These are phyloP conservation scores for Debaryomyces sp. DNA, from an alignment of 1,139 yeast genomes.

Conservation along the genomic window DNA sequence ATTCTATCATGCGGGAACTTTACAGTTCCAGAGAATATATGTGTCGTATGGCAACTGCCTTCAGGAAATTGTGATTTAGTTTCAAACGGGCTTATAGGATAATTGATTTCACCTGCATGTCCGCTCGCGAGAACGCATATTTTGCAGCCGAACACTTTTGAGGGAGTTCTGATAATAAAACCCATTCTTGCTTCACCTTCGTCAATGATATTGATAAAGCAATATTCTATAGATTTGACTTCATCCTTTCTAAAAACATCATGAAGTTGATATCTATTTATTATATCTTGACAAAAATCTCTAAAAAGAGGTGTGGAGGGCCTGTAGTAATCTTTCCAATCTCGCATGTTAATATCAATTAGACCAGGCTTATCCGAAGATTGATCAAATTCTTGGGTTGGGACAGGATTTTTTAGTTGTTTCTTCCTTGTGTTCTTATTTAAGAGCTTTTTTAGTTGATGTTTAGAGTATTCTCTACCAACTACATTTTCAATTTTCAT, in stretches of 20 bases:
- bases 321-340: conserved; percentile 49
- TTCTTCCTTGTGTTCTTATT: conserved; percentile 20
- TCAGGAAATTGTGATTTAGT: conserved; percentile 24
- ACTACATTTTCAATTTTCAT: conserved; percentile 50
- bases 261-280: conserved; percentile 34
- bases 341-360: conserved; percentile 47
- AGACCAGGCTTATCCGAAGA: conserved; percentile 36
- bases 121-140: conserved; percentile 45
- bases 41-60: conserved; percentile 48
- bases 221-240: conserved; percentile 36
- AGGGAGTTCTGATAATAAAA: conserved; percentile 29
- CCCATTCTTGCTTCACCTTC: conserved; percentile 29
- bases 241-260: conserved; percentile 35
- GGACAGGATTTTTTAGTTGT: conserved; percentile 17
- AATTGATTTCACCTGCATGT: conserved; percentile 42
- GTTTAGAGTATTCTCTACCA: conserved; percentile 49
- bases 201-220: conserved; percentile 26
- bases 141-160: conserved; percentile 33
- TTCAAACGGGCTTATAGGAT: conserved; percentile 31
- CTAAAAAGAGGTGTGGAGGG: conserved; percentile 45
- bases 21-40: conserved; percentile 34
- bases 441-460: conserved; percentile 38
- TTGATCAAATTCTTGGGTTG: conserved; percentile 11
- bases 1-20: conserved; percentile 24
- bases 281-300: conserved; percentile 41